A percentile compares a stretch with the other conserved stretches of the same genome.
Conservation (phyloP, 2,329 filamentous ascomycete species). For the Kalaharituber pfeilii region DNA sequence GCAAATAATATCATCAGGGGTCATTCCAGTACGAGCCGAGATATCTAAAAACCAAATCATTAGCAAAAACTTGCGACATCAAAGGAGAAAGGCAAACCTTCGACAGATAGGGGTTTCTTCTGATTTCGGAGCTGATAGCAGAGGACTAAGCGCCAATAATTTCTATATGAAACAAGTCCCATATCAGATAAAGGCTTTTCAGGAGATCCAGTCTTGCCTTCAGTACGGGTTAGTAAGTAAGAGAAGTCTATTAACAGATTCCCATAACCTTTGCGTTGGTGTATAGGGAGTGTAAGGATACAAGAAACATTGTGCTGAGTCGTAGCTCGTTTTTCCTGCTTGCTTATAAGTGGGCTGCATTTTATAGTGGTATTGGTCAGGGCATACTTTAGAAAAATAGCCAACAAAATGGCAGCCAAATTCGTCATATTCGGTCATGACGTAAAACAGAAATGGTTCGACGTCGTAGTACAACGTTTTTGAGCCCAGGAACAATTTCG, state of each 20-base stretch:
- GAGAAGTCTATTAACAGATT: constrained; percentile 97
- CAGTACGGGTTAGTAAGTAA: constrained; percentile 82
- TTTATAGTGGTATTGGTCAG: constrained; percentile 2
- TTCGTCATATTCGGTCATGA: constrained; percentile 85
- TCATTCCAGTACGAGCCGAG: constrained; percentile 85
- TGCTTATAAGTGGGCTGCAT: neutral
- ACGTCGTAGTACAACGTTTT: constrained; percentile 98
- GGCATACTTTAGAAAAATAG: constrained; percentile 70
- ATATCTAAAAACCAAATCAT: constrained; percentile 48
- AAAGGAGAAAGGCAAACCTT: constrained; percentile 7
- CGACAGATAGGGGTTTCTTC: constrained; percentile 21
- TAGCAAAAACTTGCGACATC: constrained; percentile 24
- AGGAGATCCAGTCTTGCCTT: constrained; percentile 84
- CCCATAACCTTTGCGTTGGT: constrained; percentile 92
- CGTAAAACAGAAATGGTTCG: constrained; percentile 91
- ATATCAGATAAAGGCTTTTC: constrained; percentile 97
- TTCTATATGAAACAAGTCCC: constrained; percentile 90
- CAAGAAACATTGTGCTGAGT: constrained; percentile 96
- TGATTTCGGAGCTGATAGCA: constrained; percentile 60
- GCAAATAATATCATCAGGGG: constrained; percentile 86
- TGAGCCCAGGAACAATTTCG: constrained; percentile 93
- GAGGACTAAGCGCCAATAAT: constrained; percentile 84
- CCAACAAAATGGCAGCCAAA: constrained; percentile 90
- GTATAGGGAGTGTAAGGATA: constrained; percentile 87
- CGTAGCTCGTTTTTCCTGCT: constrained; percentile 66